These are phyloP conservation scores for Penicillium riverlandense DNA, from an alignment of 495 filamentous ascomycete species.

Conservation along the genomic window DNA sequence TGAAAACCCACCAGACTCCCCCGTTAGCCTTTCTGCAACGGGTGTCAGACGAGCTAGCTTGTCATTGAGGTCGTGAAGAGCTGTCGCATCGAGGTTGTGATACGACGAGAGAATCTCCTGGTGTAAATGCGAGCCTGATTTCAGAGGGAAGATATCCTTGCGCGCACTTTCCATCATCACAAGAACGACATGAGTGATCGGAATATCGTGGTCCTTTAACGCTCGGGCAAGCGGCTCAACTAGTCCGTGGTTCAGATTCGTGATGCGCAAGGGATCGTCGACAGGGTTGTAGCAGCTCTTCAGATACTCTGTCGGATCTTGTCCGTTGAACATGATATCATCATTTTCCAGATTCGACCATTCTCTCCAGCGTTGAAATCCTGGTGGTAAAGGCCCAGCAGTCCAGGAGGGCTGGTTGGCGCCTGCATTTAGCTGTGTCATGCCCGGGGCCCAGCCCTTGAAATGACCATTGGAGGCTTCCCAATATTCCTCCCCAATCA, in stretches of 20 bases:
- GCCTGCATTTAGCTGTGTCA: neutral
- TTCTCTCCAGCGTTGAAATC: conserved; percentile 13
- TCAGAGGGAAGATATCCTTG: conserved; percentile 36
- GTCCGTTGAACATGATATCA: neutral
- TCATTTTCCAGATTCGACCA: neutral
- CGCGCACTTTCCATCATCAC: conserved; percentile 35
- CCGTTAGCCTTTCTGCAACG: conserved; percentile 28
- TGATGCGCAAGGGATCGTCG: conserved; percentile 30
- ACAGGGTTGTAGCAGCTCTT: conserved; percentile 21
- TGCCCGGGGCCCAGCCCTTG: conserved; percentile 16
- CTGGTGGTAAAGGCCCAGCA: conserved; percentile 7
- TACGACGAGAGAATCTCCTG: conserved; percentile 23
- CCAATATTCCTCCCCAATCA: conserved; percentile 13
- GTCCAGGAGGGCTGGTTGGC: conserved; percentile 9
- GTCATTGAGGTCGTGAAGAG: conserved; percentile 7
- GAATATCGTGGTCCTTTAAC: conserved; percentile 16
- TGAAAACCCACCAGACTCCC: conserved; percentile 23
- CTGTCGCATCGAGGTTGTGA: neutral
- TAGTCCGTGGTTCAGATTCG: conserved; percentile 28
- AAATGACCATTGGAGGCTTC: conserved; percentile 11
- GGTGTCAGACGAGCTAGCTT: conserved; percentile 23
- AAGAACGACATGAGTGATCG: conserved; percentile 28
- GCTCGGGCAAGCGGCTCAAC: conserved; percentile 18
- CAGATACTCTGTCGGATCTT: neutral
- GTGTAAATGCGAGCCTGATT: conserved; percentile 23